Conservation (phyloP, 78 protist species). For the Chrysochromulina tobinii region DNA sequence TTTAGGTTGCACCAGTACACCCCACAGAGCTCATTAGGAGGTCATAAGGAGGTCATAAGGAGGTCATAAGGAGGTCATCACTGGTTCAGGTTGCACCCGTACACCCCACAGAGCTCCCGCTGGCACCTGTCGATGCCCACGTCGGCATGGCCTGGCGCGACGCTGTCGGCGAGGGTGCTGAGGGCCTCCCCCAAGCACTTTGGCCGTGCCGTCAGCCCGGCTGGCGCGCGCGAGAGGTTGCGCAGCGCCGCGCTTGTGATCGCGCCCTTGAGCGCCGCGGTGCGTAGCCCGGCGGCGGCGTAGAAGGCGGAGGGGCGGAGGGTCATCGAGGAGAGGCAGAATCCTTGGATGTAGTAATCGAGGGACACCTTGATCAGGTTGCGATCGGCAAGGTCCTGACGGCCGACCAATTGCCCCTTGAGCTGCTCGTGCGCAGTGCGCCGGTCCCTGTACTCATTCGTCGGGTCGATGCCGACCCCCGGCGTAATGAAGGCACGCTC, state of each 20-base stretch:
- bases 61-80: too few relatives aligned
- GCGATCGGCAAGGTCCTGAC: background rate
- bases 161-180: too few relatives aligned
- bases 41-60: too few relatives aligned
- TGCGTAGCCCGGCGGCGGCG: background rate
- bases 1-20: too few relatives aligned
- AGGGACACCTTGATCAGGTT: slow-evolving; percentile 14
- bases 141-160: too few relatives aligned
- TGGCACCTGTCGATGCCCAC: too few relatives aligned
- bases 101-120: too few relatives aligned
- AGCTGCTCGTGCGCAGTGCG: background rate
- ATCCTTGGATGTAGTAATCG: slow-evolving; percentile 11
- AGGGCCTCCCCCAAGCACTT: too few relatives aligned
- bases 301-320: background rate
- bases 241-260: background rate
- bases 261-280: background rate
- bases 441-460: background rate
- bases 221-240: too few relatives aligned
- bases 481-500: background rate
- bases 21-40: too few relatives aligned
- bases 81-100: too few relatives aligned
- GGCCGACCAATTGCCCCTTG: background rate
- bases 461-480: background rate
- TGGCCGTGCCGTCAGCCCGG: too few relatives aligned
- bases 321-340: background rate